These are phyloP conservation scores for Diutina ranongensis DNA, from an alignment of 1,139 yeast genomes.

Conservation along the genomic window DNA sequence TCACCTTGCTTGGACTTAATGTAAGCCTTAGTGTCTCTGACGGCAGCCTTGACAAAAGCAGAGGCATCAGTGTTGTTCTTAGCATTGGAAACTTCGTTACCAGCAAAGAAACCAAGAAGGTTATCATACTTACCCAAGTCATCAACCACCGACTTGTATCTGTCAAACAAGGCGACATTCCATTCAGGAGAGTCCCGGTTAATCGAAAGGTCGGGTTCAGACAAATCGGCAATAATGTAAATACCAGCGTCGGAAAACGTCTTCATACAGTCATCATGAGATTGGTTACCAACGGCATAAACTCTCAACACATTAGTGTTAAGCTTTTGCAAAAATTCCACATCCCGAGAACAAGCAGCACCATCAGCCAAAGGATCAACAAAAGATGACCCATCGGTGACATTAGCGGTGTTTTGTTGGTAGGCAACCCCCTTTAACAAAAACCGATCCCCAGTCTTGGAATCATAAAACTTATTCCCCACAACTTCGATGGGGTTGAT, in stretches of 20 bases:
- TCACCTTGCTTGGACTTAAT: constrained; percentile 37
- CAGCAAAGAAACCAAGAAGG: constrained; percentile 82
- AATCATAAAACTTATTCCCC: constrained; percentile 70
- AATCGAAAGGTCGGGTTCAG: constrained; percentile 66
- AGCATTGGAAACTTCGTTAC: constrained; percentile 71
- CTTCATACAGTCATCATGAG: constrained; percentile 85
- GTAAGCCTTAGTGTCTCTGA: constrained; percentile 74
- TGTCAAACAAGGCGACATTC: constrained; percentile 51
- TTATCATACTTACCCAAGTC: constrained; percentile 76
- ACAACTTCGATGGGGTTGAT: constrained; percentile 35
- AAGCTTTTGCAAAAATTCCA: constrained; percentile 24
- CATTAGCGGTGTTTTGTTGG: constrained; percentile 56
- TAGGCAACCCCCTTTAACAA: constrained; percentile 72
- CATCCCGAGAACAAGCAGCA: constrained; percentile 35
- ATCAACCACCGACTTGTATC: constrained; percentile 76
- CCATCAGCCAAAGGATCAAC: constrained; percentile 68
- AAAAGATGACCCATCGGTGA: constrained; percentile 38
- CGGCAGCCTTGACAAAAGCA: constrained; percentile 81
- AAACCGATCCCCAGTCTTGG: constrained; percentile 72
- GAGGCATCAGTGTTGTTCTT: constrained; percentile 62
- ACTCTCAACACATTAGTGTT: constrained; percentile 61
- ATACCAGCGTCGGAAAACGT: constrained; percentile 74
- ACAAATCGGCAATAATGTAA: constrained; percentile 77
- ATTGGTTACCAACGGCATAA: constrained; percentile 64
- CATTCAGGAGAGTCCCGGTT: constrained; percentile 71